Conservation (phyloP, 2,329 filamentous ascomycete species). For the Apiospora phragmitis region DNA sequence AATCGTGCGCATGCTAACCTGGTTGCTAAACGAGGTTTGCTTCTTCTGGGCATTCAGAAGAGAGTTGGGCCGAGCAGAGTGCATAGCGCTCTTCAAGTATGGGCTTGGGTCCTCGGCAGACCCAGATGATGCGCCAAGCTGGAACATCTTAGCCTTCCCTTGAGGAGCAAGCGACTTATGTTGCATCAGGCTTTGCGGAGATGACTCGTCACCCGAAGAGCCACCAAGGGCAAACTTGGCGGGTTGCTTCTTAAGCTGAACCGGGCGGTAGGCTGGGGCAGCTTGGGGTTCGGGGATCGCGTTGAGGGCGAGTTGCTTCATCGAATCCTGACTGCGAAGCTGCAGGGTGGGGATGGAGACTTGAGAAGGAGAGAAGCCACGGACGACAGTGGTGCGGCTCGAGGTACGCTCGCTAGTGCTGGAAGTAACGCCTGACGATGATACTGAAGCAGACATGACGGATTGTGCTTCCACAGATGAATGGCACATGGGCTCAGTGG, state of each 20-base stretch:
- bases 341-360: slow-evolving; percentile 44
- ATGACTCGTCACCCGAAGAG: slow-evolving; percentile 80
- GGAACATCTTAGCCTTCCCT: slow-evolving; percentile 47
- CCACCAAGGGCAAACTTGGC: slow-evolving; percentile 72
- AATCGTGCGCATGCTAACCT: slow-evolving; percentile 69
- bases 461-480: slow-evolving; percentile 15
- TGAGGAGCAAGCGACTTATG: slow-evolving; percentile 34
- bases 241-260: slow-evolving; percentile 63
- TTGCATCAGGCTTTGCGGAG: slow-evolving; percentile 54
- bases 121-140: slow-evolving; percentile 57
- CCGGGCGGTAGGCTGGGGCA: slow-evolving; percentile 62
- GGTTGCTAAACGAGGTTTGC: slow-evolving; percentile 78
- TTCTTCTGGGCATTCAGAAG: slow-evolving; percentile 61
- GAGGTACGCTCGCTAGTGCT: slow-evolving; percentile 42
- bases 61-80: slow-evolving; percentile 44
- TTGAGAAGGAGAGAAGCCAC: slow-evolving; percentile 80
- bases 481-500: slow-evolving; percentile 28
- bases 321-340: slow-evolving; percentile 42
- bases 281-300: slow-evolving; percentile 62
- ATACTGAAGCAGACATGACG: background rate
- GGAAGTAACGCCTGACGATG: slow-evolving; percentile 51
- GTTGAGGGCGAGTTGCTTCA: slow-evolving; percentile 51
- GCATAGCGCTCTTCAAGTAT: slow-evolving; percentile 61
- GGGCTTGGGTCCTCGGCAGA: slow-evolving; percentile 73
- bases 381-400: slow-evolving; percentile 64